Percentiles rank a stretch among this genome's conserved stretches.
Evolutionary conservation across 2,329 filamentous ascomycete genomes (phyloP).

Genomic region (Talaromyces sp.): DNA sequence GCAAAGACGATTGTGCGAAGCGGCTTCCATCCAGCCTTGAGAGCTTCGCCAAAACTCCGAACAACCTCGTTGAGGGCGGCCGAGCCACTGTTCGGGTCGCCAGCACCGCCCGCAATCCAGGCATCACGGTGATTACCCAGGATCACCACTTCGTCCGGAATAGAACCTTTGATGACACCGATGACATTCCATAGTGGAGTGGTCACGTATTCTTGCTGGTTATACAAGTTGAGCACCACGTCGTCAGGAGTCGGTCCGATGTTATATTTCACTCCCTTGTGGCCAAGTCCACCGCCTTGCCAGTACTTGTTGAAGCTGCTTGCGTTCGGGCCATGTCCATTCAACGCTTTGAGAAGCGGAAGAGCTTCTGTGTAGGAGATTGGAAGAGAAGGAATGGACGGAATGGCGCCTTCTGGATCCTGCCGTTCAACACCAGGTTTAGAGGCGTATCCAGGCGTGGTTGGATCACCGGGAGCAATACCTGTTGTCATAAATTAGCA

Average conservation of each 20-base stretch:
- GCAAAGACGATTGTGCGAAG: slow-evolving; percentile 87
- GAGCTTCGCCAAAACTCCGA: slow-evolving; percentile 64
- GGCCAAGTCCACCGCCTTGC: slow-evolving; percentile 66
- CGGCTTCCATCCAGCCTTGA: slow-evolving; percentile 73
- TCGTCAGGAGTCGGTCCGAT: slow-evolving; percentile 73
- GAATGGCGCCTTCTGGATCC: slow-evolving; percentile 63
- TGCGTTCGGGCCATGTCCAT: slow-evolving; percentile 76
- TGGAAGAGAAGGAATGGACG: slow-evolving; percentile 83
- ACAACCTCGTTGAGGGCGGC: slow-evolving; percentile 74
- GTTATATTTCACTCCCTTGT: slow-evolving; percentile 79
- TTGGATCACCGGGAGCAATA: slow-evolving; percentile 65
- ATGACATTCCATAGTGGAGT: slow-evolving; percentile 89
- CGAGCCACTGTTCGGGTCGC: slow-evolving; percentile 76
- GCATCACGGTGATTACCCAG: slow-evolving; percentile 91
- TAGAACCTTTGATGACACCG: slow-evolving; percentile 81
- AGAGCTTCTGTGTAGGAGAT: slow-evolving; percentile 84
- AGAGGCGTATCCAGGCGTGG: slow-evolving; percentile 88
- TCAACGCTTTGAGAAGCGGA: slow-evolving; percentile 81
- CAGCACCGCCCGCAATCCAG: slow-evolving; percentile 80
- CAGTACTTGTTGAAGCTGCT: slow-evolving; percentile 68
- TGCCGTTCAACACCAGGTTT: slow-evolving; percentile 79
- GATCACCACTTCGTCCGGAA: slow-evolving; percentile 78
- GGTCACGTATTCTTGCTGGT: slow-evolving; percentile 74
- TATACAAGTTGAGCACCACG: slow-evolving; percentile 66
- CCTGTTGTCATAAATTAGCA: slow-evolving; percentile 31